Conservation (phyloP, 2,329 filamentous ascomycete genomes). For the Phyllosticta capitalensis region DNA sequence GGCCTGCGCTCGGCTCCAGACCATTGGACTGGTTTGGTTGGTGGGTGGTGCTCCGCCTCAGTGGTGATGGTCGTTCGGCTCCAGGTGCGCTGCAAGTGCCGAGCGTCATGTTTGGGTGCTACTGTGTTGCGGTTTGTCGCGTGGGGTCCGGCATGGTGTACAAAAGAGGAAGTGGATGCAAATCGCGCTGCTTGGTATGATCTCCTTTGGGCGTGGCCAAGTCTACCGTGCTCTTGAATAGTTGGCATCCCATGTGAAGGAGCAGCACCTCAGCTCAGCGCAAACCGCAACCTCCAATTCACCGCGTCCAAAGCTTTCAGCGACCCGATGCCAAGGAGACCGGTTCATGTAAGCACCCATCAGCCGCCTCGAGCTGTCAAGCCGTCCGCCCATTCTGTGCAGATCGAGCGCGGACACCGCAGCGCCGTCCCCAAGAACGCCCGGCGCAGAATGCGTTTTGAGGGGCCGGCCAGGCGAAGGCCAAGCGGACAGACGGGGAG, state of each 20-base stretch:
- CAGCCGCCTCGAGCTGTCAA: too few species aligned
- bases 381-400: too few species aligned
- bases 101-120: neutral
- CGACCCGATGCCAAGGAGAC: too few species aligned
- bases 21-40: neutral
- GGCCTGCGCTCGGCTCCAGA: neutral
- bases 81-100: neutral
- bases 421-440: too few species aligned
- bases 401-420: too few species aligned
- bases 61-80: neutral
- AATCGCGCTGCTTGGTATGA: neutral
- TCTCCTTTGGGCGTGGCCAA: neutral
- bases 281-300: too few species aligned
- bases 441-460: too few species aligned
- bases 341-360: too few species aligned
- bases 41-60: neutral
- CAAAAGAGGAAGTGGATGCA: neutral
- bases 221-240: neutral
- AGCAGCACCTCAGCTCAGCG: too few species aligned
- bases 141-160: neutral
- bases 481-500: neutral
- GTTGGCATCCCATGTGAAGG: too few species aligned
- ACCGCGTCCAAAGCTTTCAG: too few species aligned
- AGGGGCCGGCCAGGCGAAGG: too few species aligned
- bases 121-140: neutral